phyloP scores from a whole-genome alignment of 2,329 filamentous ascomycete species.

The Penicillium rolfsii region DNA sequence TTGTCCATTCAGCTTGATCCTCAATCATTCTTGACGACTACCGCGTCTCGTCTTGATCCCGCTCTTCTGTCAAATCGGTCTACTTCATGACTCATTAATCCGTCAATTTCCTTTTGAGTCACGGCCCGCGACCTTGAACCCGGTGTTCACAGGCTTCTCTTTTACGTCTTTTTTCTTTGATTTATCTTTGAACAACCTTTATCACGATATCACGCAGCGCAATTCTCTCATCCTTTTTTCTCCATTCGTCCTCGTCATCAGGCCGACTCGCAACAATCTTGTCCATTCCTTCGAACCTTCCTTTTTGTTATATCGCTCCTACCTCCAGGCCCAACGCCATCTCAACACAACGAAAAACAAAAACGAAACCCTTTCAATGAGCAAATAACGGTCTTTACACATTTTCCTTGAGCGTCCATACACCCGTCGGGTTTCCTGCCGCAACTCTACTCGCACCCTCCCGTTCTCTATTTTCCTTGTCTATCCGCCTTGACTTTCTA shows the following conservation, averaged over 20 bases:
- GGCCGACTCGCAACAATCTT: slow-evolving; percentile 12
- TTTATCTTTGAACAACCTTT: slow-evolving; percentile 23
- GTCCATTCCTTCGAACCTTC: slow-evolving; percentile 17
- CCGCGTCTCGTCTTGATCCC: slow-evolving; percentile 8
- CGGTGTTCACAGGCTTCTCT: slow-evolving; percentile 42
- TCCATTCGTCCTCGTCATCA: slow-evolving; percentile 16
- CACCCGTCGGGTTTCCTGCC: slow-evolving; percentile 30
- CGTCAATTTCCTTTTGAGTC: slow-evolving; percentile 34
- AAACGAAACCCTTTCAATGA: slow-evolving; percentile 46
- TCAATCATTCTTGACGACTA: slow-evolving; percentile 1
- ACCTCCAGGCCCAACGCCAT: slow-evolving; percentile 13
- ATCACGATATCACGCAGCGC: slow-evolving; percentile 49
- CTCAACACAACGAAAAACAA: slow-evolving; percentile 27
- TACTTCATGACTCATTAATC: slow-evolving; percentile 37
- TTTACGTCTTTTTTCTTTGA: slow-evolving; percentile 30
- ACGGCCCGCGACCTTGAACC: slow-evolving; percentile 38
- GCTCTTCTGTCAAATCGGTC: slow-evolving; percentile 15
- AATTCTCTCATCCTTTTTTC: slow-evolving; percentile 23
- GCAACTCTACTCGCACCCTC: slow-evolving; percentile 31
- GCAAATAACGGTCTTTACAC: slow-evolving; percentile 46
- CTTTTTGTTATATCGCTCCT: slow-evolving; percentile 21
- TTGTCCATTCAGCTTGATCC: slow-evolving; percentile 5
- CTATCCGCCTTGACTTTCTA: slow-evolving; percentile 28
- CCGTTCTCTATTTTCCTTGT: slow-evolving; percentile 30
- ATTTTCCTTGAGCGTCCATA: slow-evolving; percentile 40